Conservation (phyloP, 441 rosid genomes). For the Isatis lusitanica region DNA sequence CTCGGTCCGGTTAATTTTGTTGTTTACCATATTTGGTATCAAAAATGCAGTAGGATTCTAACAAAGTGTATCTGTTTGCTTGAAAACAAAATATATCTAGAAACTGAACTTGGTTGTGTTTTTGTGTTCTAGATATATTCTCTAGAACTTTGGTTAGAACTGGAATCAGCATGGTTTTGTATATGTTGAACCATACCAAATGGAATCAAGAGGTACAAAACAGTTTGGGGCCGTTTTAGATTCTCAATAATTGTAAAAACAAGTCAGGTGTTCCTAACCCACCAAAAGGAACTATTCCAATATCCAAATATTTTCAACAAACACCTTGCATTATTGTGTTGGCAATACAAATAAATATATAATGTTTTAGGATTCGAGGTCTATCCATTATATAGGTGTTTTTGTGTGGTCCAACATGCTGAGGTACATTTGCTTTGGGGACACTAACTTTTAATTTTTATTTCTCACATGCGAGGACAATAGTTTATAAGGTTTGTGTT, state of each 20-base stretch:
- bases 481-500: constrained; percentile 26
- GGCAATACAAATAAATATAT: background rate
- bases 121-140: background rate
- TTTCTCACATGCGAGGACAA: constrained; percentile 27
- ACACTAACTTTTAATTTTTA: constrained; percentile 15
- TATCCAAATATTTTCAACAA: constrained; percentile 29
- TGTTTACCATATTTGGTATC: background rate
- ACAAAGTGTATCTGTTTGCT: background rate
- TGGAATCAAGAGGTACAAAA: background rate
- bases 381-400: constrained; percentile 1
- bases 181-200: background rate
- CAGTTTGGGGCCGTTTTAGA: constrained; percentile 3
- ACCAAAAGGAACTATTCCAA: constrained; percentile 14
- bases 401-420: constrained; percentile 22
- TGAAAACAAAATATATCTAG: background rate
- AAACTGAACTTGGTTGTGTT: no score
- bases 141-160: background rate
- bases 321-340: constrained; percentile 20
- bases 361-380: background rate
- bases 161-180: background rate
- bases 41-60: background rate
- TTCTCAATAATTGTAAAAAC: constrained; percentile 29
- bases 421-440: constrained; percentile 12
- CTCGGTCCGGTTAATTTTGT: constrained; percentile 7
- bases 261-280: constrained; percentile 32